Percentiles rank a stretch among this genome's conserved stretches.
phyloP scores from a whole-genome alignment of 2,329 filamentous ascomycete species.

The Aspergillus terreus region DNA sequence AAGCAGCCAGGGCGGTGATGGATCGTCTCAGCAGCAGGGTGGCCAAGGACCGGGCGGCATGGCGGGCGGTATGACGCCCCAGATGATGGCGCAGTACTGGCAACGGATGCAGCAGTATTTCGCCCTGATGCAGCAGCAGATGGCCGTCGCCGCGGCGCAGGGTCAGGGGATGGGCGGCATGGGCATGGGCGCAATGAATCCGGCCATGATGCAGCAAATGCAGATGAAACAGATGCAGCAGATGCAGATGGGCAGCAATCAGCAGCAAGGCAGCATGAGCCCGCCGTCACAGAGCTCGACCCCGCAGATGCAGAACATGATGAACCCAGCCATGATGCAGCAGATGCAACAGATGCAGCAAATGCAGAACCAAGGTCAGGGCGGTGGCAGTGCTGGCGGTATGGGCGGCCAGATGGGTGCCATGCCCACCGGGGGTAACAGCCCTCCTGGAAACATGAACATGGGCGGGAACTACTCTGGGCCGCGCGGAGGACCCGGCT shows the following conservation, averaged over 20 bases:
- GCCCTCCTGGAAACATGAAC: slow-evolving; percentile 20
- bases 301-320: slow-evolving; percentile 55
- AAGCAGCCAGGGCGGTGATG: slow-evolving; percentile 33
- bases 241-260: slow-evolving; percentile 48
- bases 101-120: slow-evolving; percentile 98
- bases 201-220: slow-evolving; percentile 71
- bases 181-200: slow-evolving; percentile 68
- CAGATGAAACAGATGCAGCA: slow-evolving; percentile 56
- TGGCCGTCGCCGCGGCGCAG: slow-evolving; percentile 54
- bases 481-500: slow-evolving; percentile 49
- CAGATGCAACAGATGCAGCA: slow-evolving; percentile 68
- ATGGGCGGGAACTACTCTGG: slow-evolving; percentile 44
- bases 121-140: slow-evolving; percentile 88
- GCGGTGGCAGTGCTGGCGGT: slow-evolving; percentile 12
- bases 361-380: slow-evolving; percentile 44
- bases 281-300: slow-evolving; percentile 40
- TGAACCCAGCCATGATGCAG: slow-evolving; percentile 72
- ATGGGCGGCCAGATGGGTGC: slow-evolving; percentile 35
- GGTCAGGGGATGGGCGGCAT: slow-evolving; percentile 41
- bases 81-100: slow-evolving; percentile 98
- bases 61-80: slow-evolving; percentile 74
- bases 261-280: slow-evolving; percentile 33
- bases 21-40: slow-evolving; percentile 45
- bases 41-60: slow-evolving; percentile 40
- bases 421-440: slow-evolving; percentile 22